Evolutionary conservation across 1,284 basidiomycete genomes (phyloP), one percentile per base, ranked within the genome.

Genomic region (Papiliotrema terrestris): DNA sequence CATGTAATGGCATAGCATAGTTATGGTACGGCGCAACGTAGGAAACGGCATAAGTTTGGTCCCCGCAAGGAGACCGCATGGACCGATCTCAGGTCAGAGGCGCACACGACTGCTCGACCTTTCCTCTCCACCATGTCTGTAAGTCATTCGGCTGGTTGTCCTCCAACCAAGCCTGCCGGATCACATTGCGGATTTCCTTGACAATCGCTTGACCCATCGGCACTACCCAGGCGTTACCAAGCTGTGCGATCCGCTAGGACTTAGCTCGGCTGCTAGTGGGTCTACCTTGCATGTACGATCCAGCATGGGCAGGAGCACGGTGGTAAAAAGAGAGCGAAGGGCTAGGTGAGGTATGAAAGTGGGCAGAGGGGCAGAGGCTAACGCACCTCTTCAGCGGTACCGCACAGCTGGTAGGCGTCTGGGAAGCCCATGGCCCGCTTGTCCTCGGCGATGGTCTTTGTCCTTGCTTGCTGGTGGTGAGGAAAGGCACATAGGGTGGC

Each of bases 341-440:
- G n/a, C n/a, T n/a, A n/a, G n/a, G n/a, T n/a, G n/a, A n/a, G n/a
- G n/a, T n/a, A n/a, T n/a, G n/a, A n/a, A n/a, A n/a, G n/a, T n/a
- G n/a, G n/a, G n/a, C n/a, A n/a, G n/a, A n/a, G n/a, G n/a, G n/a
- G n/a, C n/a, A n/a, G n/a, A n/a, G n/a, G 29, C 29, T 11, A 11
- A 11, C 49, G 19, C 22, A 56, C 55, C 29, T 56, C 45, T 26
- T 35, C 17, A 6, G 51, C 23, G 2, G 19, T 49, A 1, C 55
- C 55, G 14, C 43, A 32, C 14, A 56, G 41, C 8, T 14, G 14
- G 37, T 52, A 56, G 8, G 15, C 15, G 32, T 56, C 55, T 3
- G 55, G 55, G 25, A 56, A 52, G 1, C 55, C 55, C 46, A 49
- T 47, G 5, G 55, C 55, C 35, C 55, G n/a, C 32, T 48, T 48